Evolutionary conservation across 2,329 filamentous ascomycete genomes (phyloP), one percentile per base, ranked within the genome.

Genomic region (Xylaria sp.): DNA sequence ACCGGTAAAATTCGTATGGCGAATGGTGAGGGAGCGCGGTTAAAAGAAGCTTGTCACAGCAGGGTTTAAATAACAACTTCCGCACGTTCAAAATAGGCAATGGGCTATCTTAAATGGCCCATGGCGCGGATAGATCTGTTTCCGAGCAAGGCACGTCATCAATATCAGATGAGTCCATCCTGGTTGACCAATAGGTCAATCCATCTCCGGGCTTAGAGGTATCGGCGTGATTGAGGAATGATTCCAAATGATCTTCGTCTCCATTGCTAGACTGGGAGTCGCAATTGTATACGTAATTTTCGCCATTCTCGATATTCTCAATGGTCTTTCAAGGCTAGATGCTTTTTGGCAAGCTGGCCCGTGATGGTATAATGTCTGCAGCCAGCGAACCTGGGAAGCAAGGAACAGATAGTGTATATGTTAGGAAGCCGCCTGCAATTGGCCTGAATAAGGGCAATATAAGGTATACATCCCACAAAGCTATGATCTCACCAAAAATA

Each of bases 1-100:
- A 50, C 59, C 56, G 61, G 61, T n/a, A 63, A 62, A 63, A 63
- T 60, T 29, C 22, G 20, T 18, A 29, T 18, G 52, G 22, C 20
- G 55, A 21, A 42, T 50, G 2, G 58, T 49, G 52, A 44, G 55
- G 44, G 54, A 43, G 41, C 42, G 54, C 59, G 59, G 59, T 21
- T 62, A 60, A 62, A 45, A 53, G 47, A 29, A 47, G 44, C 53
- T 52, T 41, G 22, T 21, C 44, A 39, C 44, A 45, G 39, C 45
- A 43, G 52, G n/a, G 47, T 52, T 52, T 50, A 39, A 48, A 56
- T 56, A 58, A 50, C 40, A 48, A 50, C 39, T 46, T 44, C 50
- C 52, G 52, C 44, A 55, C 49, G 26, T 50, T 45, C 29, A 11
- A 39, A 11, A 34, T 39, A 17, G 44, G 44, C 29, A 50, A 52